Percentiles rank a stretch among this genome's conserved stretches.
phyloP scores from a whole-genome alignment of 1,284 basidiomycete species.

The Cutaneotrichosporon spelunceum region DNA sequence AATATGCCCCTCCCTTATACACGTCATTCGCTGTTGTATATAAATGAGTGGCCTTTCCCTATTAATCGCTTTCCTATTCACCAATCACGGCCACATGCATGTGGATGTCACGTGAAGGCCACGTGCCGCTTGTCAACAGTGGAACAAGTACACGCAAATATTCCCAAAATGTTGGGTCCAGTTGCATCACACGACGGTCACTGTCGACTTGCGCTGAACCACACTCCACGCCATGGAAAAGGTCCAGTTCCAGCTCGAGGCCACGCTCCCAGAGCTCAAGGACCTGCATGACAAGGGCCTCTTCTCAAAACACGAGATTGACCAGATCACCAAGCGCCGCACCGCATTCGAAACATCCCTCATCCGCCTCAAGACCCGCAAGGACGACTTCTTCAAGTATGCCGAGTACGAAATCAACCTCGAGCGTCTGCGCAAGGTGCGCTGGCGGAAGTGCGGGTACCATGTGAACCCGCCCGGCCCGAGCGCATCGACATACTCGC shows the following conservation, averaged over 20 bases:
- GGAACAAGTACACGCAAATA: not conserved
- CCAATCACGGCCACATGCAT: too few relatives aligned
- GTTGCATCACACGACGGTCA: not conserved
- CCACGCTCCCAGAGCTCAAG: slow-evolving; percentile 94
- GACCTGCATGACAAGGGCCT: slow-evolving; percentile 83
- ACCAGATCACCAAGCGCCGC: slow-evolving; percentile 79
- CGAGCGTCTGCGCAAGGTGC: slow-evolving; percentile 72
- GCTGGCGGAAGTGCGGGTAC: slow-evolving; percentile 64
- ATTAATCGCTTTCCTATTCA: too few relatives aligned
- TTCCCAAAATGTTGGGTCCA: not conserved
- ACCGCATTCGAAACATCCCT: slow-evolving; percentile 80
- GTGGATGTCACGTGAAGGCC: too few relatives aligned
- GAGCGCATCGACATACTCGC: slow-evolving; percentile 74
- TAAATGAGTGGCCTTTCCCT: too few relatives aligned
- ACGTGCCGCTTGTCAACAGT: too few relatives aligned
- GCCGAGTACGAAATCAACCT: slow-evolving; percentile 87
- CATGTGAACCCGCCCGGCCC: slow-evolving; percentile 54
- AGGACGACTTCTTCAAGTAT: slow-evolving; percentile 86
- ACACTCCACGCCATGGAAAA: slow-evolving; percentile 66
- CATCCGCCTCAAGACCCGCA: slow-evolving; percentile 75
- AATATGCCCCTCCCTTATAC: too few relatives aligned
- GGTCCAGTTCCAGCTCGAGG: slow-evolving; percentile 91
- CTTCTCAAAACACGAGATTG: slow-evolving; percentile 67
- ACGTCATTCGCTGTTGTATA: too few relatives aligned
- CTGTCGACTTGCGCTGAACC: not conserved